Evolutionary conservation across 2,329 filamentous ascomycete genomes (phyloP), one percentile per base, ranked within the genome.

Genomic region (Mycosphaerella sp.): DNA sequence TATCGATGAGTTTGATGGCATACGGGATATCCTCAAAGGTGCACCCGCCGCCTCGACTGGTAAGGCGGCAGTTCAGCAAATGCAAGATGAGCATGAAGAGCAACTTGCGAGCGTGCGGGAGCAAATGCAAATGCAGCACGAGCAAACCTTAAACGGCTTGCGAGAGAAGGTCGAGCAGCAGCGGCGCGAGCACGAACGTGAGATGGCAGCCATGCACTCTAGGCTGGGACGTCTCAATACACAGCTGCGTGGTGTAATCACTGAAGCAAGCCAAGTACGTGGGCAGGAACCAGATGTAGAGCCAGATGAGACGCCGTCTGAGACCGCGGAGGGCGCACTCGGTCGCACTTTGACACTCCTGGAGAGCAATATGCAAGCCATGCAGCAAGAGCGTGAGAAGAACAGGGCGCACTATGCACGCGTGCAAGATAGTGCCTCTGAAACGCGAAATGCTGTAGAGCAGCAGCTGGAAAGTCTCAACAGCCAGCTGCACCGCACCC

Each of bases 1-100:
- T 8, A 59, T 64, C 27, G 60, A 81, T 52, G 79, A 84, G 42
- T 89, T 95, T 61, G 65, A 67, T 44, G 64, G 62, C 28, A 67
- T 67, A 36, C 56, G 64, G 21, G 64, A 66, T 39, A 66, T 66
- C 25, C 56, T 67, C 30, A 56, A 56, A 14, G 59, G 64, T 21
- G 51, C 59, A 40, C 54, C 58, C 6, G 49, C 50, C 13, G 37
- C 57, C 10, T 47, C 44, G 16, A 64, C 60, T 40, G 49, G 50
- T 13, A 55, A 54, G 14, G 46, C 54, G 4, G 54, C 59, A 13
- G 28, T 53, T 18, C 35, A 53, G 36, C 42, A 41, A 18, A 53
- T 53, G 41, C 52, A 50, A 28, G 47, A 50, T 32, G 47, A 54
- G 47, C 52, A 51, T 34, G 49, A 51, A 16, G 35, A 45, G 28